Percentiles rank a stretch among this genome's conserved stretches.
Conservation (phyloP, 192 early-diverging fungal genomes). For the Backusella mclennaniae region DNA sequence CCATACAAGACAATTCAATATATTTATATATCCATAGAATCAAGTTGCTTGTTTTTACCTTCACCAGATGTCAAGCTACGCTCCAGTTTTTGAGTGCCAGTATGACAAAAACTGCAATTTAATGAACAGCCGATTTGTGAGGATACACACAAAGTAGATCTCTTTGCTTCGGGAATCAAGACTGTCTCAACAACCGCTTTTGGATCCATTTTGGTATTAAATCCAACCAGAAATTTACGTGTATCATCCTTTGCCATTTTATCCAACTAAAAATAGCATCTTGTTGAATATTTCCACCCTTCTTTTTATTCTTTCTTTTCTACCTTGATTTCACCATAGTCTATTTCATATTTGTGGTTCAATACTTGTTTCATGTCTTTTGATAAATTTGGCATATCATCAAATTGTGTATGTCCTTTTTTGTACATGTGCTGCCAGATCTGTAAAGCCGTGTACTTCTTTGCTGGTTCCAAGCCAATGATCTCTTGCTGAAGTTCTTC, state of each 20-base stretch:
- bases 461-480: constrained; percentile 24
- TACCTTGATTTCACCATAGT: constrained; percentile 56
- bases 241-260: constrained; percentile 57
- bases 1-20: background rate
- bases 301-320: background rate
- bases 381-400: constrained; percentile 67
- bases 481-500: constrained; percentile 36
- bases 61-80: constrained; percentile 74
- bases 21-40: background rate
- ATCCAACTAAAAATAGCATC: constrained; percentile 25
- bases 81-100: constrained; percentile 83
- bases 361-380: constrained; percentile 49
- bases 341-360: constrained; percentile 47
- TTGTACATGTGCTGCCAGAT: constrained; percentile 47
- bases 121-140: constrained; percentile 86
- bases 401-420: constrained; percentile 57
- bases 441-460: constrained; percentile 43
- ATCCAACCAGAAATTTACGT: constrained; percentile 62
- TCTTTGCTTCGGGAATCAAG: constrained; percentile 65
- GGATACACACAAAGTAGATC: constrained; percentile 76
- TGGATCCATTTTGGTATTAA: constrained; percentile 46
- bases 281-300: background rate
- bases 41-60: constrained; percentile 26
- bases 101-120: constrained; percentile 88
- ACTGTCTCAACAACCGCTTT: constrained; percentile 72